These are phyloP conservation scores for Elongisporangium senticosum DNA, from an alignment of 352 stramenopile species.

Conservation along the genomic window DNA sequence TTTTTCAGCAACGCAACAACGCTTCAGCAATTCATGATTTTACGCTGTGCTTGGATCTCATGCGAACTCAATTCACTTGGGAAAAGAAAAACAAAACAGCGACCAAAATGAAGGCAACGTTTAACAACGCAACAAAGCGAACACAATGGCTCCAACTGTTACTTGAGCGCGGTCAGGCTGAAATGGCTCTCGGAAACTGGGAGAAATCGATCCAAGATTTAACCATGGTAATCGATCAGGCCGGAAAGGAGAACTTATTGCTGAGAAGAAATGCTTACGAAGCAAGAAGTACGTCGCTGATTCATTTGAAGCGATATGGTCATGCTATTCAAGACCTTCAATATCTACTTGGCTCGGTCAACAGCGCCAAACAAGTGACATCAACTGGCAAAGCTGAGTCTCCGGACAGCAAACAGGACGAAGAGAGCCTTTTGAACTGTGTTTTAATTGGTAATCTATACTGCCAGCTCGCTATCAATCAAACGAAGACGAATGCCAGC, in stretches of 20 bases:
- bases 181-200: constrained; percentile 34
- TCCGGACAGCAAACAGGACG: constrained; percentile 3
- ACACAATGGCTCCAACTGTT: constrained; percentile 46
- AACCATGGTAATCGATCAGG: constrained; percentile 32
- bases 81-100: constrained; percentile 23
- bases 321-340: constrained; percentile 51
- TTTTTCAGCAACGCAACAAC: constrained; percentile 34
- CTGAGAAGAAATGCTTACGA: constrained; percentile 25
- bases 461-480: constrained; percentile 42
- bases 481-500: constrained; percentile 24
- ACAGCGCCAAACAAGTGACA: constrained; percentile 1
- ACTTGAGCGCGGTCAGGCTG: constrained; percentile 27
- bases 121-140: constrained; percentile 27
- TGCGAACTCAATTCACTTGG: constrained; percentile 31
- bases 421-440: constrained; percentile 29
- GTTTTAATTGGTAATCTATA: constrained; percentile 54
- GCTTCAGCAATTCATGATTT: constrained; percentile 35
- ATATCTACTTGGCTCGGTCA: constrained; percentile 16
- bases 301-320: constrained; percentile 27
- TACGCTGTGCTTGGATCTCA: constrained; percentile 30
- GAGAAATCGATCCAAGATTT: constrained; percentile 36
- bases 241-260: constrained; percentile 19
- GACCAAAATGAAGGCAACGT: constrained; percentile 22
- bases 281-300: constrained; percentile 24
- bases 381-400: not conserved